Evolutionary conservation across 305 asterid species (phyloP).

Genomic region (Fraxinus paxiana): DNA sequence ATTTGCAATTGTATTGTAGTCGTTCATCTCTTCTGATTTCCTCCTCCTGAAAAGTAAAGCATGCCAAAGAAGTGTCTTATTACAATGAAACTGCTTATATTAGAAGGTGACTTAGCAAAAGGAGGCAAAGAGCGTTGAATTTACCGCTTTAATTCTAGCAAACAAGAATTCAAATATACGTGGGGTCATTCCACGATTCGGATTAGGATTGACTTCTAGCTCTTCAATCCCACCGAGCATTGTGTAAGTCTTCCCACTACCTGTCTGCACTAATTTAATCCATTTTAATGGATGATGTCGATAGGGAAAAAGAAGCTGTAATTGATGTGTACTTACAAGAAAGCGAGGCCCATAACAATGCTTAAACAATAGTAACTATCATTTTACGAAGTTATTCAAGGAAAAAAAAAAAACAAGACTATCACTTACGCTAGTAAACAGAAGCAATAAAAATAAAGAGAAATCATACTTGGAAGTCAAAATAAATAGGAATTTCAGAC

Average conservation of each 20-base stretch:
- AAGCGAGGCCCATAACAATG: slow-evolving; percentile 4
- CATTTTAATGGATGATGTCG: slow-evolving; percentile 4
- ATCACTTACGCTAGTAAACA: background rate
- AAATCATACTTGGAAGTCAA: background rate
- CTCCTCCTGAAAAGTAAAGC: slow-evolving; percentile 61
- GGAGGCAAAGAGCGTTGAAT: slow-evolving; percentile 18
- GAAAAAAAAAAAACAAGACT: background rate
- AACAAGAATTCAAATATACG: slow-evolving; percentile 93
- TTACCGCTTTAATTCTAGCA: slow-evolving; percentile 95
- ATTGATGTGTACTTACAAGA: slow-evolving; percentile 14
- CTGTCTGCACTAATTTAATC: slow-evolving; percentile 57
- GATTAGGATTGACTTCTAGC: slow-evolving; percentile 69
- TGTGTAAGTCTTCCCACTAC: slow-evolving; percentile 96
- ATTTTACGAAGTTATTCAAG: background rate
- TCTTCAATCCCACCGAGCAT: slow-evolving; percentile 97
- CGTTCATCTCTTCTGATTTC: slow-evolving; percentile 82
- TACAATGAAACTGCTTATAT: slow-evolving; percentile 15
- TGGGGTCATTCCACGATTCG: slow-evolving; percentile 94
- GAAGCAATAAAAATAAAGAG: background rate
- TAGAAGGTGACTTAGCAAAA: slow-evolving; percentile 17
- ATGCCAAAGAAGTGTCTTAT: slow-evolving; percentile 6
- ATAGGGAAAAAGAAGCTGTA: background rate
- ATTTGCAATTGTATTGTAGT: slow-evolving; percentile 73
- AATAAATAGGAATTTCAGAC: background rate
- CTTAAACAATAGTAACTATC: background rate